Conservation (phyloP, 202 grass and related monocot species). For the Zizania palustris region DNA sequence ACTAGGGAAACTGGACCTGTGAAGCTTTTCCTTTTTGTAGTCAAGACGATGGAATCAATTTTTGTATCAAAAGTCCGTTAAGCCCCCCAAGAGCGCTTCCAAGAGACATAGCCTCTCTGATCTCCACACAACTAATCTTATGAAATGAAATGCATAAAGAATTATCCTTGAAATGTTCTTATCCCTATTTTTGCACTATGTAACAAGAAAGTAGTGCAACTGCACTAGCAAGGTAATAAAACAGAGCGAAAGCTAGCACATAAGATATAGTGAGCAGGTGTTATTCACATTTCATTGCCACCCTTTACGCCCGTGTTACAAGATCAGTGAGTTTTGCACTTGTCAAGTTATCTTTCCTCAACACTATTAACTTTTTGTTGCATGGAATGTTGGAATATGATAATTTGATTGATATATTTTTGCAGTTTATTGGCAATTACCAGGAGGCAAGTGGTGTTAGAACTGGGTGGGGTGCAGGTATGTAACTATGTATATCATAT, state of each 20-base stretch:
- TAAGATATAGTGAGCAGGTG: background rate
- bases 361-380: background rate
- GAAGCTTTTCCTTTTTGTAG: background rate
- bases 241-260: background rate
- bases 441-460: constrained; percentile 83
- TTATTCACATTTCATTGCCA: background rate
- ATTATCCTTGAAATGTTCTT: background rate
- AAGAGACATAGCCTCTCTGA: background rate
- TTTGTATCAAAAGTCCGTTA: background rate
- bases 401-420: constrained; percentile 30
- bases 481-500: background rate
- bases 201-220: constrained; percentile 3
- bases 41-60: constrained; percentile 3
- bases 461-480: constrained; percentile 99
- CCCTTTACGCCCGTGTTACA: background rate
- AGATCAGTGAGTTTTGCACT: background rate
- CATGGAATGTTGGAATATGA: constrained; percentile 8
- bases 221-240: background rate
- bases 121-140: background rate
- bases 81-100: background rate
- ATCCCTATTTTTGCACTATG: background rate
- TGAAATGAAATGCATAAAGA: background rate
- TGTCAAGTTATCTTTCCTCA: background rate
- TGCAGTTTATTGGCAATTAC: constrained; percentile 93
- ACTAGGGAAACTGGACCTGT: background rate